Percentiles rank a stretch among this genome's conserved stretches.
phyloP scores from a whole-genome alignment of 1,284 basidiomycete genomes.

The Ceratorhiza oryzae-sativae region DNA sequence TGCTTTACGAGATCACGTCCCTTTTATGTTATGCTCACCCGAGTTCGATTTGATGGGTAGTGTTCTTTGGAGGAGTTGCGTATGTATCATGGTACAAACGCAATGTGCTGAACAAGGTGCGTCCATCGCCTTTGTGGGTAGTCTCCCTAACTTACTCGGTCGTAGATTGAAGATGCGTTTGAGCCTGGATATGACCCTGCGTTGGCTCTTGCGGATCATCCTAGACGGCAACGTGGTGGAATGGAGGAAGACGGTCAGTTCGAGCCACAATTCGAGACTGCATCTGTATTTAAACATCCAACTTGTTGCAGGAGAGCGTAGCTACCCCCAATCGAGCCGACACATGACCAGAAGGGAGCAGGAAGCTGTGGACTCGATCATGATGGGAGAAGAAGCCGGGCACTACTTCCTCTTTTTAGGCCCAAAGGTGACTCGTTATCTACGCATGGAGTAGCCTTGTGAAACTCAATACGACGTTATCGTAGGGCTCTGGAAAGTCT shows the following conservation, averaged over 20 bases:
- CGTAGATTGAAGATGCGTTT: constrained; percentile 70
- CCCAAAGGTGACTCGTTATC: constrained; percentile 62
- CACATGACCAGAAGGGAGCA: constrained; percentile 77
- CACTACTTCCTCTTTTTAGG: constrained; percentile 80
- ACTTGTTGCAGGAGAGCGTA: constrained; percentile 52
- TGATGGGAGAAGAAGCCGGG: constrained; percentile 72
- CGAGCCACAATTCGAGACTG: constrained; percentile 38
- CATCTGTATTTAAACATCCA: constrained; percentile 38
- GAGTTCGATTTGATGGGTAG: constrained; percentile 48
- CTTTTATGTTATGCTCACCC: constrained; percentile 15
- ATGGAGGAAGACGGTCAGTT: constrained; percentile 28
- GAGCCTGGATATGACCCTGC: constrained; percentile 76
- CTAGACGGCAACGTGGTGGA: constrained; percentile 47
- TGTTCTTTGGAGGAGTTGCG: constrained; percentile 72
- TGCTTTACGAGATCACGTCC: background rate
- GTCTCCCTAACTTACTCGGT: constrained; percentile 42
- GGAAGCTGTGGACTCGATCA: constrained; percentile 75
- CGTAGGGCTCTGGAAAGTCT: constrained; percentile 69
- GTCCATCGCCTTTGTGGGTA: constrained; percentile 45
- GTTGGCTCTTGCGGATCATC: constrained; percentile 68
- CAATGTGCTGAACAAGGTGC: constrained; percentile 77
- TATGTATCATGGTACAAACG: constrained; percentile 83
- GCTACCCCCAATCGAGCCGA: constrained; percentile 58
- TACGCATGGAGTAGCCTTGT: background rate
- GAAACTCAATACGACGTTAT: background rate